Base-by-base conservation (phyloP, 352 stramenopile genomes). In the Phytophthora chlamydospora region DNA sequence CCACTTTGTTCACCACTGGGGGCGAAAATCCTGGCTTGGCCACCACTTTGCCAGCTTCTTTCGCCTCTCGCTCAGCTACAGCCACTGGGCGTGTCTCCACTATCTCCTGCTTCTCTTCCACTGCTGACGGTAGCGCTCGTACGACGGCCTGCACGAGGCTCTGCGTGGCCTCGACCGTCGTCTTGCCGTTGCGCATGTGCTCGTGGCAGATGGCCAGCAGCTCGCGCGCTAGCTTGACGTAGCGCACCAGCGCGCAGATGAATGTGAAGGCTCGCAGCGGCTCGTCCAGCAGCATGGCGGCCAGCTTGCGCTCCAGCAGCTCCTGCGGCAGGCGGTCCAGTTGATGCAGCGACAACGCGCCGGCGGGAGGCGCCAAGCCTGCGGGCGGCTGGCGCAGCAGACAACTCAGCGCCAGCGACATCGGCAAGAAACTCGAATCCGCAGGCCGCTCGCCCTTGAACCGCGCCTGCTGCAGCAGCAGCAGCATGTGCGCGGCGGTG, bases 341-440 rank as follows among this genome's bases (percentile, higher is more conserved):
- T 54, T 85, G 59, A 40, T 76, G 66, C 34, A 82, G 61, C 12
- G 71, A 80, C n/a, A 81, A 32, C 12, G 62, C 51, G 1, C 64
- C 69, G 2, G 61, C 49, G 1, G 72, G 72, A 11, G 76, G 76
- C 31, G 74, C 69, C 11, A 88, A 35, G 3, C 73, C 73, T 2
- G 61, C 41, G 2, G 80, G 80, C n/a, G 80, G 65, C 31, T 85
- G 78, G 0, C 68, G 73, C 44, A 80, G 34, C 12, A 90, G 27
- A 59, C 80, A 84, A 17, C 78, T 65, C 31, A 85, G 29, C 0
- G 68, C 62, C 19, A 90, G 57, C n/a, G 76, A 78, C 5, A 87
- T 39, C 33, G 75, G 77, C 42, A 89, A 48, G 61, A 89, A 89
- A 2, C 78, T 85, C 0, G 10, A 56, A 36, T 88, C 80, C 3